Percentiles rank a stretch among this genome's conserved stretches.
Evolutionary conservation across 257 asterid genomes (phyloP).

Genomic region (Fraxinus excelsior): DNA sequence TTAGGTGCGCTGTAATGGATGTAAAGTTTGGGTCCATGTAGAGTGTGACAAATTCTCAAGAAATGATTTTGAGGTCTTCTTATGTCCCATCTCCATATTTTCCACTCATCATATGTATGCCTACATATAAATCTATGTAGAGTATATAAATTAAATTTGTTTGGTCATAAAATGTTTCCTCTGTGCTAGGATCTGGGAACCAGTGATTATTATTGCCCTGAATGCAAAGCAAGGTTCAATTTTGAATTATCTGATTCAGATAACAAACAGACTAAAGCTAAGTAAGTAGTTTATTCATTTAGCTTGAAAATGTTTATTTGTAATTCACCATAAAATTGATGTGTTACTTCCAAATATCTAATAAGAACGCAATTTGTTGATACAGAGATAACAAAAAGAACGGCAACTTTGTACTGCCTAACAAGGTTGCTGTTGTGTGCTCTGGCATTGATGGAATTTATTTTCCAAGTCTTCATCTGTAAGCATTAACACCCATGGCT

Average conservation of each 20-base stretch:
- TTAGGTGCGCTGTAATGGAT: slow-evolving; percentile 91
- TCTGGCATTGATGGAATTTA: slow-evolving; percentile 90
- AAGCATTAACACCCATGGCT: slow-evolving; percentile 40
- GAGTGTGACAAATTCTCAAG: slow-evolving; percentile 83
- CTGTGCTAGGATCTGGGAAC: slow-evolving; percentile 64
- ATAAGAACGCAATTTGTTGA: slow-evolving; percentile 2
- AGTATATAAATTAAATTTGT: no score
- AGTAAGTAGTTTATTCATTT: slow-evolving; percentile 46
- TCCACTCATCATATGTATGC: slow-evolving; percentile 9
- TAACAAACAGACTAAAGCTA: slow-evolving; percentile 50
- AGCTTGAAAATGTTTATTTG: neutral
- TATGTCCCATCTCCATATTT: slow-evolving; percentile 19
- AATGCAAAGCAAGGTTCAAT: slow-evolving; percentile 93
- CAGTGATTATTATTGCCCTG: slow-evolving; percentile 88
- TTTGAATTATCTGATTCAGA: slow-evolving; percentile 97
- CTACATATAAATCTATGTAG: no score
- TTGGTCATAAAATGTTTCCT: slow-evolving; percentile 19
- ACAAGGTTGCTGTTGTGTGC: slow-evolving; percentile 82
- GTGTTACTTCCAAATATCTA: no score
- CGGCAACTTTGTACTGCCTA: slow-evolving; percentile 56
- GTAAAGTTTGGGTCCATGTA: slow-evolving; percentile 96
- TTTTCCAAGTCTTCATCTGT: slow-evolving; percentile 94
- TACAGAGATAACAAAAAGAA: slow-evolving; percentile 71
- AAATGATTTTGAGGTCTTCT: slow-evolving; percentile 57
- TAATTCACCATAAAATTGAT: no score